These are phyloP conservation scores for Onygenales sp. DNA, from an alignment of 2,329 filamentous ascomycete species.

Conservation along the genomic window DNA sequence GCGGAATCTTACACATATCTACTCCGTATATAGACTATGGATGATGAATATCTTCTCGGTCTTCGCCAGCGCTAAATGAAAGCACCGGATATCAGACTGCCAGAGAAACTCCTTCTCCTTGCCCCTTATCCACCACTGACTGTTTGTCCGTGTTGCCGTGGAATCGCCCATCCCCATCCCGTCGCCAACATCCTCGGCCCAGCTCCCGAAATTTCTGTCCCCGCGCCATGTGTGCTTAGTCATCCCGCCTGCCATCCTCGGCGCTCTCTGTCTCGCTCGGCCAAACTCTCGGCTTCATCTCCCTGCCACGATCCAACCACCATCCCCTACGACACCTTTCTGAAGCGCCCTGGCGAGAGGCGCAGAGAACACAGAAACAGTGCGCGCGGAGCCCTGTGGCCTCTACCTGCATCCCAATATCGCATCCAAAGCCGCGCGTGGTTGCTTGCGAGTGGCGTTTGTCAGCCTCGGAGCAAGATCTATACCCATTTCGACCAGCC, in stretches of 20 bases:
- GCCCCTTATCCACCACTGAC: background rate
- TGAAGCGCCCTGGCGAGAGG: too few species aligned
- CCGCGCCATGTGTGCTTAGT: background rate
- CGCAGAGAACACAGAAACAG: too few species aligned
- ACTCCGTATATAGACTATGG: too few species aligned
- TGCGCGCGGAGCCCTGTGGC: too few species aligned
- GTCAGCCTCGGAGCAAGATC: background rate
- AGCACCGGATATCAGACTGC: background rate
- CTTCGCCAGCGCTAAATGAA: background rate
- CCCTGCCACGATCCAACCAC: background rate
- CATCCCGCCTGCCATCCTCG: background rate
- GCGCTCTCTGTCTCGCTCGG: background rate
- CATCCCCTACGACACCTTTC: background rate
- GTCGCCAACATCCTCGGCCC: slow-evolving; percentile 1
- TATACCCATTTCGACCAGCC: background rate
- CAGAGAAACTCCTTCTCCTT: background rate
- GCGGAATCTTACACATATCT: too few species aligned
- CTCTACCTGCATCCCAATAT: too few species aligned
- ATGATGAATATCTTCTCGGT: too few species aligned
- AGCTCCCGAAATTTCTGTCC: background rate
- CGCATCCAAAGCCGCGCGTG: too few species aligned
- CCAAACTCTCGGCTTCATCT: background rate
- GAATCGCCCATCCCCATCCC: too few species aligned
- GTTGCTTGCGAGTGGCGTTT: background rate
- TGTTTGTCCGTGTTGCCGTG: too few species aligned